A percentile compares a stretch with the other conserved stretches of the same genome.
These are phyloP conservation scores for Thamnidium elegans DNA, from an alignment of 192 early-diverging fungal genomes.

Conservation along the genomic window DNA sequence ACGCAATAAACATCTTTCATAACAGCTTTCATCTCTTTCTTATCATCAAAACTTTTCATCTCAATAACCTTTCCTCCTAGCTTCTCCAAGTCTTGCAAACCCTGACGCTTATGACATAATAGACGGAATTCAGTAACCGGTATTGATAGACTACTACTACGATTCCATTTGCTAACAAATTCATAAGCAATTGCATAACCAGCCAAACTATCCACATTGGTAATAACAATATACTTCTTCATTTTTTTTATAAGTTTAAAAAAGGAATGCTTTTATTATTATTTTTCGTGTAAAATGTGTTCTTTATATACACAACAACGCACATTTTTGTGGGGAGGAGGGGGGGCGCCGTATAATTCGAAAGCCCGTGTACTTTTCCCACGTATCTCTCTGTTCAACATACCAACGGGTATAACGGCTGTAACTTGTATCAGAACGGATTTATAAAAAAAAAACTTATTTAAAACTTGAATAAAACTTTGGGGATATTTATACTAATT, in stretches of 20 bases:
- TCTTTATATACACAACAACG: no score
- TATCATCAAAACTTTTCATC: neutral
- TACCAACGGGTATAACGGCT: no score
- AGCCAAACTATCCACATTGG: constrained; percentile 3
- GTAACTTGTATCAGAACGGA: no score
- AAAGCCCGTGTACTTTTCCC: constrained; percentile 1
- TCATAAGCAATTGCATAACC: constrained; percentile 16
- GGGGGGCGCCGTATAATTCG: neutral
- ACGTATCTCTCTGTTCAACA: no score
- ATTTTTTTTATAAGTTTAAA: neutral
- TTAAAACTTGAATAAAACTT: no score
- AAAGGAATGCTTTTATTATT: neutral
- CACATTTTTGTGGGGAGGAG: no score
- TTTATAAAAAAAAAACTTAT: no score
- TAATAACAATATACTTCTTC: neutral
- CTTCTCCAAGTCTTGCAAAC: constrained; percentile 1
- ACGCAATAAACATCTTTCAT: neutral
- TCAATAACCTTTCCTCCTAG: constrained; percentile 11
- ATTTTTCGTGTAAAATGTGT: no score
- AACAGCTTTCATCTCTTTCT: neutral
- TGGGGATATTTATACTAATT: no score
- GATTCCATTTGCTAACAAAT: constrained; percentile 8
- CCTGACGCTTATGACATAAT: constrained; percentile 13
- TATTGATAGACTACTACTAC: neutral
- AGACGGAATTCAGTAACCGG: neutral